These are phyloP conservation scores for Tanacetum coccineum DNA, from an alignment of 129 eudicot species.

Conservation along the genomic window DNA sequence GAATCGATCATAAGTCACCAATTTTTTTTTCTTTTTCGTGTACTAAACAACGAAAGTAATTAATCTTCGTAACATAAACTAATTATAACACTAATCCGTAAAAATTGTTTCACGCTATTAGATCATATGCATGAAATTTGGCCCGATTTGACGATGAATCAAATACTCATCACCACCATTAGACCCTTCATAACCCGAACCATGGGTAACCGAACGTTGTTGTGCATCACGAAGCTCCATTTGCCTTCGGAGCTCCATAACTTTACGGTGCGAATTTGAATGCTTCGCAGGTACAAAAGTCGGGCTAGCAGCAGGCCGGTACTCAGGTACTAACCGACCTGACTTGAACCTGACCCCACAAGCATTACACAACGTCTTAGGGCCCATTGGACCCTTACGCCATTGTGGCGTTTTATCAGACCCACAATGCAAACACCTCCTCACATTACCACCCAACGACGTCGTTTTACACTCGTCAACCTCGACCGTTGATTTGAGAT, in stretches of 20 bases:
- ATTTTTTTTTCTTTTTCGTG: constrained; percentile 14
- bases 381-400: constrained; percentile 96
- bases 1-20: constrained; percentile 36
- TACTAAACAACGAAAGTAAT: background rate
- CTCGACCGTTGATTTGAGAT: constrained; percentile 34
- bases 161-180: constrained; percentile 57
- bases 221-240: constrained; percentile 59
- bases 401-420: constrained; percentile 98
- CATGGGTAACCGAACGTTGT: constrained; percentile 45
- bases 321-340: constrained; percentile 92
- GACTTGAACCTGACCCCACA: constrained; percentile 96
- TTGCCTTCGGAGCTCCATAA: constrained; percentile 89
- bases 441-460: constrained; percentile 29
- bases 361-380: constrained; percentile 87
- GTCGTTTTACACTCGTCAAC: constrained; percentile 18
- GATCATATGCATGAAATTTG: constrained; percentile 57
- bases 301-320: constrained; percentile 96
- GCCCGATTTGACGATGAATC: constrained; percentile 52
- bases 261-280: constrained; percentile 92
- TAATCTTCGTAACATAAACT: constrained; percentile 22
- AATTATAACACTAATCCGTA: constrained; percentile 7
- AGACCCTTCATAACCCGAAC: constrained; percentile 38
- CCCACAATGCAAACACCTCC: constrained; percentile 85
- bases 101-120: constrained; percentile 20
- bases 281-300: constrained; percentile 74